A percentile compares a stretch with the other conserved stretches of the same genome.
phyloP scores from a whole-genome alignment of 2,329 filamentous ascomycete genomes.

The Cryoendolithus antarcticus region DNA sequence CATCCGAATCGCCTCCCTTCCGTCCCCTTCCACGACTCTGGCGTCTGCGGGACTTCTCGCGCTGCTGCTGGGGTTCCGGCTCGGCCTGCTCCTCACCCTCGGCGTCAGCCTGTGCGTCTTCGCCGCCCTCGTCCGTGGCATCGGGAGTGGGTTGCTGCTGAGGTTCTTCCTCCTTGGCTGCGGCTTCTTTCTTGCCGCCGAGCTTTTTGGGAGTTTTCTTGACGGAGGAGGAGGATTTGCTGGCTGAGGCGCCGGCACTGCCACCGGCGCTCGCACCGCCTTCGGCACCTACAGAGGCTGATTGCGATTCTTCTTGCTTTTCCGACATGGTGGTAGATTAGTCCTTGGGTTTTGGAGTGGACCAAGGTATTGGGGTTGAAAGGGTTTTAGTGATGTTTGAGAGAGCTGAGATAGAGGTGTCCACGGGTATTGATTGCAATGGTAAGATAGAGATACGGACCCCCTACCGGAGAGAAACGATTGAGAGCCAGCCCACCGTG shows the following conservation, averaged over 20 bases:
- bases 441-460: no score
- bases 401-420: no score
- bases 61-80: constrained; percentile 33
- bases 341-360: no score
- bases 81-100: constrained; percentile 25
- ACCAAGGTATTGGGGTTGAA: no score
- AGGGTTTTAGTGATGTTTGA: no score
- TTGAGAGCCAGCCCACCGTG: no score
- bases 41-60: constrained; percentile 29
- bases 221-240: constrained; percentile 5
- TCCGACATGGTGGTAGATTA: constrained; percentile 9
- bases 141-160: constrained; percentile 37
- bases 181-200: constrained; percentile 26
- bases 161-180: constrained; percentile 24
- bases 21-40: constrained; percentile 39
- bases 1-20: constrained; percentile 34
- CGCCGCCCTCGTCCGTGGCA: constrained; percentile 31
- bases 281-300: constrained; percentile 9
- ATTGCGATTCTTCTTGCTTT: constrained; percentile 7
- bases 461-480: no score
- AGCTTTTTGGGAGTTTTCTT: constrained; percentile 40
- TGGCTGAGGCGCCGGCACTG: constrained; percentile 2
- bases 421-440: no score
- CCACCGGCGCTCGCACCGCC: constrained; percentile 7
- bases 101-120: constrained; percentile 26